These are phyloP conservation scores for Helianthus tuberosus DNA, from an alignment of 129 eudicot genomes.

Conservation along the genomic window DNA sequence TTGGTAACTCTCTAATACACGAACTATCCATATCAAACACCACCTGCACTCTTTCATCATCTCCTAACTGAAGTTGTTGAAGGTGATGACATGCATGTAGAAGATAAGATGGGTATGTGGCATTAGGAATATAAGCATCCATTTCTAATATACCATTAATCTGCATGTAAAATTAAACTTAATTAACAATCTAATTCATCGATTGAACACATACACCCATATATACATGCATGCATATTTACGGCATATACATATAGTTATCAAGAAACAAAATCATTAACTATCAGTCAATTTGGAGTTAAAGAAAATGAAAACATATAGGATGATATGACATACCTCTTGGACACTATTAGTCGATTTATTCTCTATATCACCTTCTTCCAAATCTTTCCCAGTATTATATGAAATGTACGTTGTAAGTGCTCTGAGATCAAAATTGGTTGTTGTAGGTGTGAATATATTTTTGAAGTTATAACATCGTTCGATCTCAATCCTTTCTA, in stretches of 20 bases:
- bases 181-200: background rate
- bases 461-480: background rate
- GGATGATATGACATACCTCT: conserved; percentile 11
- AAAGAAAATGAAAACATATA: background rate
- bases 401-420: background rate
- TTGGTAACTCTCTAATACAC: conserved; percentile 5
- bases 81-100: background rate
- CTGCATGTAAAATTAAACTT: background rate
- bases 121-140: background rate
- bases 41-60: background rate
- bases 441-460: background rate
- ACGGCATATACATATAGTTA: background rate
- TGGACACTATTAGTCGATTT: background rate
- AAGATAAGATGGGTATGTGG: conserved; percentile 11
- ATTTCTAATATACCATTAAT: background rate
- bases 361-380: background rate
- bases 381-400: background rate
- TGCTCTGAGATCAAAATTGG: background rate
- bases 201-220: no score
- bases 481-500: background rate
- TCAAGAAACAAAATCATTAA: background rate
- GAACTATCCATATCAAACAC: conserved; percentile 15
- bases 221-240: background rate
- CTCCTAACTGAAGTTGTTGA: background rate
- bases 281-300: background rate